Conservation (phyloP, 1,284 basidiomycete genomes). For the Phylloporus gajari region DNA sequence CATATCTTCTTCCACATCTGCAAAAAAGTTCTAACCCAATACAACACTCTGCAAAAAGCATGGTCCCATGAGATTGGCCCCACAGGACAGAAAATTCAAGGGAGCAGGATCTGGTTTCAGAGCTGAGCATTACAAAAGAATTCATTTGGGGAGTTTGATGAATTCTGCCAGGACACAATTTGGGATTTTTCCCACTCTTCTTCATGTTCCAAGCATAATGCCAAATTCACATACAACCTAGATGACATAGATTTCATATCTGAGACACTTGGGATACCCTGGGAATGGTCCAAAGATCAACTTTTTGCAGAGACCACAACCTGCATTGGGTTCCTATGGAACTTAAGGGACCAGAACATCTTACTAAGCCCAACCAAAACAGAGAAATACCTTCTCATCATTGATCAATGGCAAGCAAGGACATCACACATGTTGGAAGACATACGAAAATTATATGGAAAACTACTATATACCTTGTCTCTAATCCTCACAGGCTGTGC, state of each 20-base stretch:
- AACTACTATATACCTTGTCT: not conserved
- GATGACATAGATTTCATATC: constrained; percentile 6
- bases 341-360: not conserved
- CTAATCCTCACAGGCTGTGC: not conserved
- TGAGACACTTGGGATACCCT: constrained; percentile 3
- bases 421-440: not conserved
- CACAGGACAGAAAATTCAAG: not conserved
- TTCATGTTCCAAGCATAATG: not conserved
- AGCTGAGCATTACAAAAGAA: not conserved
- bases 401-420: not conserved
- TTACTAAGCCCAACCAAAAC: constrained; percentile 4
- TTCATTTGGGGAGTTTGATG: not conserved
- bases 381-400: not conserved
- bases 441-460: not conserved
- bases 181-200: not conserved
- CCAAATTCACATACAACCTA: constrained; percentile 6
- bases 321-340: constrained; percentile 20
- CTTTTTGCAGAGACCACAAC: constrained; percentile 2
- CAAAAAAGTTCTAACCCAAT: too few relatives aligned
- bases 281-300: constrained; percentile 25
- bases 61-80: too few relatives aligned
- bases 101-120: not conserved
- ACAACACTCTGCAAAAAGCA: too few relatives aligned
- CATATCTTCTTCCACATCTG: not conserved
- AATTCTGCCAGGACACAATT: not conserved